Conservation (phyloP, 805 yeast genomes). For the Alloascoidea africana region DNA sequence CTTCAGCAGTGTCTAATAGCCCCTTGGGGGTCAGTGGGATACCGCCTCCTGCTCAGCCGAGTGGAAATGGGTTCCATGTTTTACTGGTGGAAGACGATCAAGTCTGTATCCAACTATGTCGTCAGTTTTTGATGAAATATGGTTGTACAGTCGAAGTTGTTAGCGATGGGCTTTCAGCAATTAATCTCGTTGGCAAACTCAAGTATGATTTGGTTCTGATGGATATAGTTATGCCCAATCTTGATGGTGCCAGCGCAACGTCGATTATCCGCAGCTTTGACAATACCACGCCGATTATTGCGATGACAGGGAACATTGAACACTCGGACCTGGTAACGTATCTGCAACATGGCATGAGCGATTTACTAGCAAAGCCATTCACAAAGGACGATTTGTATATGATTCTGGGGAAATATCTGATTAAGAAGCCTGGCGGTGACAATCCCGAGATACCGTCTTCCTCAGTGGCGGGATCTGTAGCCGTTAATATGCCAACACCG, state of each 20-base stretch:
- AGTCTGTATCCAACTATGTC: conserved; percentile 70
- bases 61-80: conserved; percentile 54
- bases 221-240: conserved; percentile 85
- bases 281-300: conserved; percentile 76
- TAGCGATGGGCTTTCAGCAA: conserved; percentile 84
- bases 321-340: conserved; percentile 70
- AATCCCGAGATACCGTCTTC: no score
- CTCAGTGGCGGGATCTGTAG: no score
- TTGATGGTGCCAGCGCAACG: conserved; percentile 85
- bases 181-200: conserved; percentile 53
- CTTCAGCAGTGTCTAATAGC: conserved; percentile 3
- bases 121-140: conserved; percentile 68
- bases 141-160: conserved; percentile 92
- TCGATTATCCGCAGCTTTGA: conserved; percentile 79
- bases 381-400: conserved; percentile 72
- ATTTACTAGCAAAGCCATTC: conserved; percentile 87
- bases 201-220: conserved; percentile 65
- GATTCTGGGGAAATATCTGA: conserved; percentile 43
- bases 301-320: conserved; percentile 86
- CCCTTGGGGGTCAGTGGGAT: conserved; percentile 7
- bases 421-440: not conserved
- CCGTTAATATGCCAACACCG: not conserved
- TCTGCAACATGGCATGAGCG: conserved; percentile 81
- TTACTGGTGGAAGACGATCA: conserved; percentile 68
- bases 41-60: conserved; percentile 5